These are phyloP conservation scores for Medicago lupulina DNA, from an alignment of 306 rosid genomes.

Conservation along the genomic window DNA sequence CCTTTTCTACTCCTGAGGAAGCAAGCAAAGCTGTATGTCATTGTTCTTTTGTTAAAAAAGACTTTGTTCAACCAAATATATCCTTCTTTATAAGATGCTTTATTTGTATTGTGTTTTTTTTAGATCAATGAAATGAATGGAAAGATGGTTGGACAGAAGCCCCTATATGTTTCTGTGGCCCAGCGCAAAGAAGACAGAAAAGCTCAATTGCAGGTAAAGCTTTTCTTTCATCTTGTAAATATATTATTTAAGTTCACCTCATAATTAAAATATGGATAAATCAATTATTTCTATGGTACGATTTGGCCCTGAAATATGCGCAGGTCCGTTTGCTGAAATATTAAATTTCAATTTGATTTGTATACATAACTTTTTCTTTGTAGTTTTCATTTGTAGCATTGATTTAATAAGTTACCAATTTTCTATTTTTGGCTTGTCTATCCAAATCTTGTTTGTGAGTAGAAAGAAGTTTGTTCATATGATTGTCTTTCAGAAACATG, in stretches of 20 bases:
- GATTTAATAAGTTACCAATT: background rate
- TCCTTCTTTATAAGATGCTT: too few species aligned
- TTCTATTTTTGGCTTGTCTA: too few species aligned
- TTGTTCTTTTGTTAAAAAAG: too few species aligned
- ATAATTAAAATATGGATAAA: background rate
- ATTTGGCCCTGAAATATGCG: background rate
- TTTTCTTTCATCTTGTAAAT: background rate
- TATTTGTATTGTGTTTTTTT: too few species aligned
- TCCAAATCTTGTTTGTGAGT: background rate
- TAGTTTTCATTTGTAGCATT: background rate
- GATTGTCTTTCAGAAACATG: background rate
- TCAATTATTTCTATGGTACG: background rate
- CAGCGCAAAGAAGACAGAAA: constrained; percentile 85
- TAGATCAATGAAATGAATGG: constrained; percentile 37
- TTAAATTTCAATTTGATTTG: background rate
- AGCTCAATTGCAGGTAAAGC: constrained; percentile 67
- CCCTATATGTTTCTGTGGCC: constrained; percentile 83
- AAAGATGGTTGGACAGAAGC: constrained; percentile 71
- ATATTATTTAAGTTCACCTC: background rate
- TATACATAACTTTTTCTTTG: background rate
- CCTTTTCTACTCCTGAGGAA: too few species aligned
- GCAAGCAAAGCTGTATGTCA: too few species aligned
- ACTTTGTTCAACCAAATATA: too few species aligned
- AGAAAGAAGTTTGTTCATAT: background rate
- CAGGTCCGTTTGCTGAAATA: background rate